Base-by-base conservation (phyloP, 2,329 filamentous ascomycete species). In the Microdochium trichocladiopsis region DNA sequence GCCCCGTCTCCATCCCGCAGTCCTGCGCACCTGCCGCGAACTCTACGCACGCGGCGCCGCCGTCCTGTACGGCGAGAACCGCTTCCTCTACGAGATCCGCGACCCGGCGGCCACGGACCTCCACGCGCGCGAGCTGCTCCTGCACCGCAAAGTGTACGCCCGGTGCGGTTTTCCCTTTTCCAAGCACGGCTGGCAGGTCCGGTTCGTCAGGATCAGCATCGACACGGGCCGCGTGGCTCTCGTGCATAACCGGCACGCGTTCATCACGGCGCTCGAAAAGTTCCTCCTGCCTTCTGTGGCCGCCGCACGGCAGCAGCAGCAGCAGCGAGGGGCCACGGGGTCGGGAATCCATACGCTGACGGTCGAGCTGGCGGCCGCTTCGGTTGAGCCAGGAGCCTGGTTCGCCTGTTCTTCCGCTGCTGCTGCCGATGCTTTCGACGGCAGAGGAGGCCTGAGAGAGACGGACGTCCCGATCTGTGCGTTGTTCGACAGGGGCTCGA, bases 11-110 rank as follows among this genome's bases (percentile, higher is more conserved):
- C 65, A 68, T 9, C 62, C 67, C 2, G 55, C 54, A 0, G 68
- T 81, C 45, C 60, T 80, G 23, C 50, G 55, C 2, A 64, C 62
- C 2, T 73, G 69, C 61, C 58, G 55, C 2, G 51, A 53, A 1
- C 56, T 75, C 25, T 66, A 66, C 28, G 6, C 48, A 0, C 73
- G 78, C 58, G 72, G 69, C 2, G 55, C 66, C 2, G 58, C 58
- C 2, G 60, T 79, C 4, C 64, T 81, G 1, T 81, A 76, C 52
- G 71, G 73, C 2, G 64, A 70, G 25, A 80, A 80, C 49, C 66
- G 50, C 0, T 80, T 80, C 53, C 56, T 66, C 2, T 79, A 80
- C 54, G 61, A 67, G 8, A 60, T 79, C 12, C 69, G 76, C 1
- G 74, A 79, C 53, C 60, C 61, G 1, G 2, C 18, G 10, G 28